phyloP scores from a whole-genome alignment of 2,329 filamentous ascomycete species.

The Parasarocladium wereldwijsianum region DNA sequence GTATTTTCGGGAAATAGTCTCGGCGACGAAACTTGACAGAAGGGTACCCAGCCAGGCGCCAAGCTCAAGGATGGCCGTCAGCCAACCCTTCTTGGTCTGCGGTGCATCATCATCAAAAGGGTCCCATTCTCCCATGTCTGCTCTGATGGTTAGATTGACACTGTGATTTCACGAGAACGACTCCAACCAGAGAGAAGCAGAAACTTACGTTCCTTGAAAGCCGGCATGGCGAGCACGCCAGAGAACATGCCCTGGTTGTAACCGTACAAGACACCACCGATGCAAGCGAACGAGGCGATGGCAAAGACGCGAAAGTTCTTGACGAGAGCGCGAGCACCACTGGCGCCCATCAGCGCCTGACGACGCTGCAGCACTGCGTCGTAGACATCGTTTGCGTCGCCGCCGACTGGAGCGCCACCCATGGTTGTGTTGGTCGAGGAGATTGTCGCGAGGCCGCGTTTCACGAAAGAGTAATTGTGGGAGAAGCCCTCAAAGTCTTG shows the following conservation, averaged over 20 bases:
- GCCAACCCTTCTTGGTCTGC: constrained; percentile 41
- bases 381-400: constrained; percentile 17
- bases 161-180: constrained; percentile 6
- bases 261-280: constrained; percentile 49
- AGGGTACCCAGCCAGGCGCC: constrained; percentile 66
- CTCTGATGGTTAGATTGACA: background rate
- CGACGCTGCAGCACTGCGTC: constrained; percentile 37
- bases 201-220: constrained; percentile 34
- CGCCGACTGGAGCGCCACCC: constrained; percentile 6
- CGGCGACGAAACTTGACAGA: constrained; percentile 56
- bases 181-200: background rate
- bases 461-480: too few species aligned
- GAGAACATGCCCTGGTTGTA: constrained; percentile 54
- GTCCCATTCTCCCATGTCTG: constrained; percentile 42
- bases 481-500: too few species aligned
- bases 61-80: constrained; percentile 57
- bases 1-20: constrained; percentile 53
- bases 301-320: constrained; percentile 47
- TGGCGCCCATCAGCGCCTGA: constrained; percentile 36
- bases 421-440: constrained; percentile 5
- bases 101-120: constrained; percentile 26
- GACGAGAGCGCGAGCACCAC: constrained; percentile 34
- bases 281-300: constrained; percentile 47
- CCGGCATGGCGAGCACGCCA: constrained; percentile 46
- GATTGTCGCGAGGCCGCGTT: too few species aligned